Conservation (phyloP, 2,329 filamentous ascomycete species). For the Chrysoporthe puriensis region DNA sequence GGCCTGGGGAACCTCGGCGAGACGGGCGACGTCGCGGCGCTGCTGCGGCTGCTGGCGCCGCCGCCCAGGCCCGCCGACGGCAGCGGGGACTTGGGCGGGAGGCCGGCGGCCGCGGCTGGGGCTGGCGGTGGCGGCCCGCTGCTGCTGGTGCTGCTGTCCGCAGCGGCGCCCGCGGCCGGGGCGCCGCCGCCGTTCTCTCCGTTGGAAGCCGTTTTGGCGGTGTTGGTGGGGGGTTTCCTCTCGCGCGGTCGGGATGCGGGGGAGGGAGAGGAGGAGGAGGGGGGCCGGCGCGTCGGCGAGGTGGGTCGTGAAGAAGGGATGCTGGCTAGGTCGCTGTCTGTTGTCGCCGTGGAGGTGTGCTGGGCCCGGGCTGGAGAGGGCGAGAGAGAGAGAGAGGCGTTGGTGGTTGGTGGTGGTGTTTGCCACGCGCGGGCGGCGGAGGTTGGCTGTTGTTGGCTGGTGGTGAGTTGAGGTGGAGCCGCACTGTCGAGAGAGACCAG, state of each 20-base stretch:
- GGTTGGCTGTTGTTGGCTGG: too few relatives aligned
- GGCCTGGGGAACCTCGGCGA: slow-evolving; percentile 51
- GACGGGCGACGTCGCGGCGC: slow-evolving; percentile 34
- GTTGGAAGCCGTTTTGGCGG: slow-evolving; percentile 50
- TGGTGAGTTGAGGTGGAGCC: not conserved
- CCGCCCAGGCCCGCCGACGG: slow-evolving; percentile 12
- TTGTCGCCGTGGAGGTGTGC: too few relatives aligned
- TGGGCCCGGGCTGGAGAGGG: too few relatives aligned
- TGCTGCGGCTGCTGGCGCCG: slow-evolving; percentile 5
- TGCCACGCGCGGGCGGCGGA: not conserved
- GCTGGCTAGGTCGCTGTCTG: too few relatives aligned
- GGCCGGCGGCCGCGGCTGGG: slow-evolving; percentile 37
- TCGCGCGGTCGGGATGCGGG: not conserved
- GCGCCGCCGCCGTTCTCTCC: slow-evolving; percentile 36
- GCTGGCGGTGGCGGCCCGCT: slow-evolving; percentile 6
- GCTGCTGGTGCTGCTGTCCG: too few relatives aligned
- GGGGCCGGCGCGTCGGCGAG: too few relatives aligned
- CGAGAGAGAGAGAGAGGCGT: not conserved
- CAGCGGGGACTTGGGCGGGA: slow-evolving; percentile 28
- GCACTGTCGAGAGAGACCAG: too few relatives aligned
- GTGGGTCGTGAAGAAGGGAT: too few relatives aligned
- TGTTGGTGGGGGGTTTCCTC: slow-evolving; percentile 24
- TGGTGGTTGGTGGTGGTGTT: not conserved
- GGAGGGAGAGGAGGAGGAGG: not conserved
- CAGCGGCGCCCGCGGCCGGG: slow-evolving; percentile 36